Conservation (phyloP, 768 basidiomycete species). For the Hortiboletus flavorubellus region DNA sequence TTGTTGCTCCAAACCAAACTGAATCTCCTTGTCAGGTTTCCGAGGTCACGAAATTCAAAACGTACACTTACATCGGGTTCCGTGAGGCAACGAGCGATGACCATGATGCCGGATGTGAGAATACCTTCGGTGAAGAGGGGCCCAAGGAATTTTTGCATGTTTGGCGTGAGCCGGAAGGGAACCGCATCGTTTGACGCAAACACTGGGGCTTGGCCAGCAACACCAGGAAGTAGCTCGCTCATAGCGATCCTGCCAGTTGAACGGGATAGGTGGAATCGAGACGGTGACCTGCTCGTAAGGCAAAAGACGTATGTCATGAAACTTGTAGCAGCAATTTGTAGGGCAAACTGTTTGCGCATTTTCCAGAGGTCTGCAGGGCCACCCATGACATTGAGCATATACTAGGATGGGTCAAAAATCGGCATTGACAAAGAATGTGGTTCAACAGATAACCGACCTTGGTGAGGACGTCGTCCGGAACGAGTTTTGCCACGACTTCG, state of each 20-base stretch:
- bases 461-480: conserved; percentile 84
- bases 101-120: conserved; percentile 81
- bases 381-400: conserved; percentile 85
- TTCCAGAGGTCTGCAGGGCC: conserved; percentile 87
- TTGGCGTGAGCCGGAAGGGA: conserved; percentile 96
- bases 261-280: conserved; percentile 86
- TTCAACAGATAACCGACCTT: conserved; percentile 47
- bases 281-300: conserved; percentile 78
- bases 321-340: conserved; percentile 81
- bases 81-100: conserved; percentile 85
- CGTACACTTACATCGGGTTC: conserved; percentile 73
- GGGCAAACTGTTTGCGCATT: conserved; percentile 95
- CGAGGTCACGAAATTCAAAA: neutral
- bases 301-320: conserved; percentile 92
- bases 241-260: conserved; percentile 87
- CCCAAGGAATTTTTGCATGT: conserved; percentile 91
- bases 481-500: conserved; percentile 81
- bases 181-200: conserved; percentile 83
- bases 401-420: conserved; percentile 45
- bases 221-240: conserved; percentile 86
- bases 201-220: conserved; percentile 46
- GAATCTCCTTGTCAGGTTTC: conserved; percentile 1
- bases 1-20: conserved; percentile 93
- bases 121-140: conserved; percentile 88
- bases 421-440: neutral